phyloP scores from a whole-genome alignment of 495 filamentous ascomycete species.

The Aspergillus baeticus region DNA sequence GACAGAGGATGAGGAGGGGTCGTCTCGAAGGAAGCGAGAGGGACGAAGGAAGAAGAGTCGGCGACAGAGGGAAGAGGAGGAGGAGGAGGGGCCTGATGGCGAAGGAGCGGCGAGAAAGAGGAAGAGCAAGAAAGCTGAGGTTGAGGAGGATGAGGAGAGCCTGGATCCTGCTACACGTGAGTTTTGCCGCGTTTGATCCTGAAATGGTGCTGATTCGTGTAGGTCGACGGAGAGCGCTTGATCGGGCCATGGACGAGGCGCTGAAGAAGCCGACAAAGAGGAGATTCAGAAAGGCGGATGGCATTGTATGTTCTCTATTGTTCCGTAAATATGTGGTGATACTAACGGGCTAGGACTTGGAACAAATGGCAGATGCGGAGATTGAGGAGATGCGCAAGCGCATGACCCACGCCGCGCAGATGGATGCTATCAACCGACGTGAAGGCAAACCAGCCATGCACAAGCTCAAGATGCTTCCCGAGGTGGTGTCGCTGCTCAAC shows the following conservation, averaged over 20 bases:
- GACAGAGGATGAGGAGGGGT: conserved; percentile 55
- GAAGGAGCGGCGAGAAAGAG: conserved; percentile 53
- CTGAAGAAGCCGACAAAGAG: conserved; percentile 78
- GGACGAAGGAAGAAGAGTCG: conserved; percentile 73
- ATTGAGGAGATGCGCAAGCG: conserved; percentile 83
- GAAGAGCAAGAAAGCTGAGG: conserved; percentile 50
- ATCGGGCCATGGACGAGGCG: conserved; percentile 82
- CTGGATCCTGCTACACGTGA: conserved; percentile 55
- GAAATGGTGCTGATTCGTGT: not conserved
- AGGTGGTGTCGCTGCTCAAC: conserved; percentile 84
- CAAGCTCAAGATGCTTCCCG: conserved; percentile 92
- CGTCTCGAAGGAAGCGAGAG: conserved; percentile 69
- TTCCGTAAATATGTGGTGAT: not conserved
- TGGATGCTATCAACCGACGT: conserved; percentile 77
- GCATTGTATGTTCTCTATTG: conserved; percentile 63
- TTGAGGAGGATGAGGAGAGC: conserved; percentile 65
- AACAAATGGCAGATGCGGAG: conserved; percentile 82
- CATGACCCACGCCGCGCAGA: conserved; percentile 89
- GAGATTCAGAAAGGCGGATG: conserved; percentile 75
- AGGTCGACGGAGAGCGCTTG: conserved; percentile 71
- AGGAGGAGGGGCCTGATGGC: conserved; percentile 52
- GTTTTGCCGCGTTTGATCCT: conserved; percentile 7
- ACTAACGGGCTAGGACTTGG: conserved; percentile 65
- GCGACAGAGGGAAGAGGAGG: conserved; percentile 49
- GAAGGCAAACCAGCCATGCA: conserved; percentile 78